Evolutionary conservation across 495 filamentous ascomycete species (phyloP).

Genomic region (Trichocladium antarcticum): DNA sequence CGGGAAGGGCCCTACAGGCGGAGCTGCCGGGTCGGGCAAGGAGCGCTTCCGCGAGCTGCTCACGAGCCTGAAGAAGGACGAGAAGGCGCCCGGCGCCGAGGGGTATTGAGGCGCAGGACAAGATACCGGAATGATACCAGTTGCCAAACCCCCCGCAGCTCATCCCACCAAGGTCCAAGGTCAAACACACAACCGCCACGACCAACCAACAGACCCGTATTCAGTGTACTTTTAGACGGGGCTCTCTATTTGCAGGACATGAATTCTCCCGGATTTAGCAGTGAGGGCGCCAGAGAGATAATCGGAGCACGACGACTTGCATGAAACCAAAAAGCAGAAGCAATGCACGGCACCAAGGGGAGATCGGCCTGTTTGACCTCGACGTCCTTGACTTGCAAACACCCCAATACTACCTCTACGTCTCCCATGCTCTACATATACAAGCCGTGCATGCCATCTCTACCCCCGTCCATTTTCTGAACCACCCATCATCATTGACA

Average conservation of each 20-base stretch:
- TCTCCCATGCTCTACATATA: constrained; percentile 20
- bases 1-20: constrained; percentile 79
- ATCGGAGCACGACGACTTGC: constrained; percentile 7
- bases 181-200: neutral
- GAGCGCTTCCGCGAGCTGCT: constrained; percentile 89
- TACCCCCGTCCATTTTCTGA: neutral
- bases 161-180: neutral
- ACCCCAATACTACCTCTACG: constrained; percentile 9
- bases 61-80: constrained; percentile 79
- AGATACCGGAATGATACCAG: neutral
- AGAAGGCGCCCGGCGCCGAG: constrained; percentile 80
- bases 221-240: constrained; percentile 15
- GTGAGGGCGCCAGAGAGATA: constrained; percentile 6
- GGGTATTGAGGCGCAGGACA: constrained; percentile 30
- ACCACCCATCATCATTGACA: neutral
- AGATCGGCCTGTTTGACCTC: neutral
- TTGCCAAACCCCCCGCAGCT: neutral
- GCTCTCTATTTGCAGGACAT: constrained; percentile 2
- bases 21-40: constrained; percentile 80
- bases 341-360: neutral
- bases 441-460: constrained; percentile 3
- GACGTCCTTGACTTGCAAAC: neutral
- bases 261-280: constrained; percentile 4
- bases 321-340: neutral
- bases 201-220: neutral